phyloP scores from a whole-genome alignment of 1,284 basidiomycete genomes.

The Phaffia rhodozyma region DNA sequence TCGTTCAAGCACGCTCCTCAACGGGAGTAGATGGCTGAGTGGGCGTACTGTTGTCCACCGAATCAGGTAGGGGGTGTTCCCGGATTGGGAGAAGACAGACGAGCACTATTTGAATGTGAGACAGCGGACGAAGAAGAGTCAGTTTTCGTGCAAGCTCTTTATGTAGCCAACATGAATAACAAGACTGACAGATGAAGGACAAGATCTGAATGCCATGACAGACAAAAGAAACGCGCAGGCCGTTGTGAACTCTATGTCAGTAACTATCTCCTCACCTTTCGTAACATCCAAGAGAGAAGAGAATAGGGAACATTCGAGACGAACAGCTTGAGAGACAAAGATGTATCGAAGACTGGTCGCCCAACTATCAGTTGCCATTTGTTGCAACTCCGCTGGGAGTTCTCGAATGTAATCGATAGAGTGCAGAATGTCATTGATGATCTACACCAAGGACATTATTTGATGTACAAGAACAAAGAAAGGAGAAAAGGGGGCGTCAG shows the following conservation, averaged over 20 bases:
- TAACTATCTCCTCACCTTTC: too few relatives aligned
- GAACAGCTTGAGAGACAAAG: constrained; percentile 53
- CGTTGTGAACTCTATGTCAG: too few relatives aligned
- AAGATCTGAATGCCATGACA: too few relatives aligned
- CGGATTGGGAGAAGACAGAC: constrained; percentile 57
- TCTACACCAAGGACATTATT: constrained; percentile 22
- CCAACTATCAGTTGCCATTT: constrained; percentile 70
- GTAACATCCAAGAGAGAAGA: constrained; percentile 13
- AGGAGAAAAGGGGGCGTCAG: not conserved
- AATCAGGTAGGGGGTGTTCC: constrained; percentile 52
- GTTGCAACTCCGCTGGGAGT: constrained; percentile 49
- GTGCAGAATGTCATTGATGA: constrained; percentile 50
- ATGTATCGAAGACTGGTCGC: constrained; percentile 68
- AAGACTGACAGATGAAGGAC: constrained; percentile 10
- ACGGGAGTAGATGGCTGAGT: too few relatives aligned
- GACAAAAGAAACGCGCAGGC: too few relatives aligned
- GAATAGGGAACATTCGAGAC: constrained; percentile 32
- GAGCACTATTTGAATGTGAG: constrained; percentile 44
- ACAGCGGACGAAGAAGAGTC: not conserved
- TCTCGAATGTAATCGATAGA: constrained; percentile 64
- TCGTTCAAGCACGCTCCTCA: too few relatives aligned
- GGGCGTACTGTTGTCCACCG: not conserved
- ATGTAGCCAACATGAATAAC: not conserved
- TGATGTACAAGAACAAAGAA: not conserved
- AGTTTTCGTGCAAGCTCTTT: not conserved